These are phyloP conservation scores for Nakataea oryzae DNA, from an alignment of 2,329 filamentous ascomycete species.

Conservation along the genomic window DNA sequence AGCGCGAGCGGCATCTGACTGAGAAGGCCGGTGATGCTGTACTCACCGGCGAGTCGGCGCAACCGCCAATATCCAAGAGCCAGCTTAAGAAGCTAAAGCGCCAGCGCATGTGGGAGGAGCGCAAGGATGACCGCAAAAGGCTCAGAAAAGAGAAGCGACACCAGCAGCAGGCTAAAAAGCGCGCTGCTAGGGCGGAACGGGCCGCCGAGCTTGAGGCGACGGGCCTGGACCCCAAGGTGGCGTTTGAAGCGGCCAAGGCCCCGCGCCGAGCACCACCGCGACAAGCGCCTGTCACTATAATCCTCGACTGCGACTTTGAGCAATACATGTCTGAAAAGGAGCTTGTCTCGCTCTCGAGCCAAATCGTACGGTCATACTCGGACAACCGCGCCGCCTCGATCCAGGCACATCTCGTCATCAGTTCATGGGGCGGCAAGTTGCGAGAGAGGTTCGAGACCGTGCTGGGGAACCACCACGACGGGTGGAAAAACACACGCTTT, in stretches of 20 bases:
- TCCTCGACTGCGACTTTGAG: constrained; percentile 91
- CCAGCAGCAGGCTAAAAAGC: constrained; percentile 34
- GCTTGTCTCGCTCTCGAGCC: constrained; percentile 67
- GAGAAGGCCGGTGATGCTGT: not conserved
- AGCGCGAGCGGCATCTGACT: not conserved
- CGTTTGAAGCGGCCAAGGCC: constrained; percentile 22
- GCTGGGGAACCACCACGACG: constrained; percentile 57
- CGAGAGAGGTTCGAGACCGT: constrained; percentile 71
- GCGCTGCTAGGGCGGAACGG: constrained; percentile 36
- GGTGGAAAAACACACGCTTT: constrained; percentile 73
- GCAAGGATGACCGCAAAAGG: constrained; percentile 46
- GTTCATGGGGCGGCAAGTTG: constrained; percentile 66
- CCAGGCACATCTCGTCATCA: constrained; percentile 63
- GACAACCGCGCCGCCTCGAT: constrained; percentile 66
- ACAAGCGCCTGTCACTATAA: constrained; percentile 60
- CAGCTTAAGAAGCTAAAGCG: constrained; percentile 71
- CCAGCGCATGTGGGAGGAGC: constrained; percentile 65
- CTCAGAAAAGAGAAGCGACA: constrained; percentile 45
- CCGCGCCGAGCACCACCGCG: constrained; percentile 13
- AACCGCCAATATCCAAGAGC: constrained; percentile 61
- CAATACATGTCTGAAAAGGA: constrained; percentile 82
- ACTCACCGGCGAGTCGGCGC: not conserved
- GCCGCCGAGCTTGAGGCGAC: constrained; percentile 31
- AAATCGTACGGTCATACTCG: constrained; percentile 81
- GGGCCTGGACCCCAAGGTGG: constrained; percentile 28